Evolutionary conservation across 2,329 filamentous ascomycete genomes (phyloP).

Genomic region (Pyrenophora teres): DNA sequence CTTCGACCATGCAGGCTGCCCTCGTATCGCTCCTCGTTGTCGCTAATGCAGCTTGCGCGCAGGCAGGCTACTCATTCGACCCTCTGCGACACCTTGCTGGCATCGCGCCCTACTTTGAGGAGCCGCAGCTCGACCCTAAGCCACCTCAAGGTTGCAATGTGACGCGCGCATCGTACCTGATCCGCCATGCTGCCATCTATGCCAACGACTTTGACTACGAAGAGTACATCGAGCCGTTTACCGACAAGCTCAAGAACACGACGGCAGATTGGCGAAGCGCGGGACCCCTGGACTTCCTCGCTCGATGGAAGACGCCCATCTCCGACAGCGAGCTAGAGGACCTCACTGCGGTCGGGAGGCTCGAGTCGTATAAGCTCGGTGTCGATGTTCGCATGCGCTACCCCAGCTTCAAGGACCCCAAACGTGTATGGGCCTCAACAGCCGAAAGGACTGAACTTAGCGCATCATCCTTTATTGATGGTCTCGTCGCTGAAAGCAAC

Average conservation of each 20-base stretch:
- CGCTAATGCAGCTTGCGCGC: conserved; percentile 32
- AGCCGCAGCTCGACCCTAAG: conserved; percentile 53
- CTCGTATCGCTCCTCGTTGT: conserved; percentile 31
- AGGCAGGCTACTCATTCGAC: conserved; percentile 49
- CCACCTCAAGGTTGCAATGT: conserved; percentile 58
- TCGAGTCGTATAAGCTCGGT: conserved; percentile 65
- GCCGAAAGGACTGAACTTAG: conserved; percentile 65
- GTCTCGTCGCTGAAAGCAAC: conserved; percentile 59
- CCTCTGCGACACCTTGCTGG: conserved; percentile 57
- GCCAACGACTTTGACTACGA: conserved; percentile 60
- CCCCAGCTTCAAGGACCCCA: conserved; percentile 57
- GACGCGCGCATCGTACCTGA: conserved; percentile 55
- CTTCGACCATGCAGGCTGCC: conserved; percentile 22
- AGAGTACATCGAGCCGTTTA: conserved; percentile 57
- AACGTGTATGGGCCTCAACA: conserved; percentile 65
- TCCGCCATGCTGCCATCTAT: conserved; percentile 58
- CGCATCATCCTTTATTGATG: conserved; percentile 62
- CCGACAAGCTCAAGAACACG: conserved; percentile 63
- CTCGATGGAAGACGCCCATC: conserved; percentile 62
- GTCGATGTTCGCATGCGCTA: conserved; percentile 64
- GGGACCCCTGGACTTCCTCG: conserved; percentile 61
- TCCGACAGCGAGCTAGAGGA: conserved; percentile 61
- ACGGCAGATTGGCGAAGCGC: conserved; percentile 63
- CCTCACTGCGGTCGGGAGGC: conserved; percentile 64
- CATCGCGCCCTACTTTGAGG: conserved; percentile 57